A percentile compares a stretch with the other conserved stretches of the same genome.
Evolutionary conservation across 2,329 filamentous ascomycete genomes (phyloP).

Genomic region (Scedosporium apiospermum): DNA sequence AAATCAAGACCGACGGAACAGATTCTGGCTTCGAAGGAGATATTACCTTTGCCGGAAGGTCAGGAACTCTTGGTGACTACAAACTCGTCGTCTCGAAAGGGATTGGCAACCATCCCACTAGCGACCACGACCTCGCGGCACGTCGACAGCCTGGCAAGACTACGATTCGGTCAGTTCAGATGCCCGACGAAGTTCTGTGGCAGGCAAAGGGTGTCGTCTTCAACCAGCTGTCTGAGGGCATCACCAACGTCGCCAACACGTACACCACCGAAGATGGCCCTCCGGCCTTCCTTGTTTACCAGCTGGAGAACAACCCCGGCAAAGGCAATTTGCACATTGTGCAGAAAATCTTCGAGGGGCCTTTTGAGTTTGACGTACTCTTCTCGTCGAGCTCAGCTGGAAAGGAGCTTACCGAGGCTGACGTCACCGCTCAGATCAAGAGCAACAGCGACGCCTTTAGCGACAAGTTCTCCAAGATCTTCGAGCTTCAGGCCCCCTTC

Average conservation of each 20-base stretch:
- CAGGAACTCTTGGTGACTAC: slow-evolving; percentile 67
- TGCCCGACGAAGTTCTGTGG: slow-evolving; percentile 67
- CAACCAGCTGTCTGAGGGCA: slow-evolving; percentile 40
- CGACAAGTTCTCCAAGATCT: slow-evolving; percentile 60
- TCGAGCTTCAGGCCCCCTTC: slow-evolving; percentile 66
- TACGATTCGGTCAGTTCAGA: slow-evolving; percentile 60
- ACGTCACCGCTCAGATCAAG: slow-evolving; percentile 62
- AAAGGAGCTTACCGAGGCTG: slow-evolving; percentile 44
- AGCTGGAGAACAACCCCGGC: slow-evolving; percentile 59
- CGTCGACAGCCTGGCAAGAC: slow-evolving; percentile 68
- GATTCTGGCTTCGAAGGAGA: slow-evolving; percentile 43
- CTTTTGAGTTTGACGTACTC: slow-evolving; percentile 88
- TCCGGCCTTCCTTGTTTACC: slow-evolving; percentile 78
- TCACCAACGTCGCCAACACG: slow-evolving; percentile 38
- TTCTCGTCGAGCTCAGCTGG: slow-evolving; percentile 70
- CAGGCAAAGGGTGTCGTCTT: slow-evolving; percentile 62
- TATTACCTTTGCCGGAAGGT: slow-evolving; percentile 62
- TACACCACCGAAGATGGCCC: slow-evolving; percentile 58
- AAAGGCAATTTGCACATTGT: slow-evolving; percentile 76
- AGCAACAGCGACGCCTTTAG: slow-evolving; percentile 59
- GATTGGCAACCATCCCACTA: slow-evolving; percentile 47
- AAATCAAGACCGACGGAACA: slow-evolving; percentile 35
- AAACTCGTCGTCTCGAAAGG: slow-evolving; percentile 69
- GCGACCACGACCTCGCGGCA: slow-evolving; percentile 56
- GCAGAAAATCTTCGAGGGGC: slow-evolving; percentile 83